Evolutionary conservation across 352 stramenopile genomes (phyloP), one percentile per base, ranked within the genome.

Genomic region (Phytopythium ostracodes): DNA sequence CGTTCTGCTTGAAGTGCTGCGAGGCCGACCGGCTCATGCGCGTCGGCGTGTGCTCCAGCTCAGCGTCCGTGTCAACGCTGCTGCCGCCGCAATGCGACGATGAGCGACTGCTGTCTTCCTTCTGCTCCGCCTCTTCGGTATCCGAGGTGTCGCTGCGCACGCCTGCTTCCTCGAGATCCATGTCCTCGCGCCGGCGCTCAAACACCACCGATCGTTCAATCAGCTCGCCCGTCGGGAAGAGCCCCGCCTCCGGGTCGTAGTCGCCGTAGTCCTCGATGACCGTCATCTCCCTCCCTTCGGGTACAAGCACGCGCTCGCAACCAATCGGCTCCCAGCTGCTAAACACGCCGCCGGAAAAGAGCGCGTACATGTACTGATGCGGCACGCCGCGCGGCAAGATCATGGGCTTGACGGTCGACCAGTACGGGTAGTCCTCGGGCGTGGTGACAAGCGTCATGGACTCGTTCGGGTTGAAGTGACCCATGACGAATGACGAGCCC

Each of bases 401-500:
- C 59, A 99, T 84, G 47, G 97, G 97, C 68, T 96, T 92, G 31
- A 80, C 71, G 1, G 96, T 99, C 25, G 79, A 94, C 97, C 97
- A 99, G 52, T 98, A 83, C 11, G 97, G 97, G 75, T 99, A 99
- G 6, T 88, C 79, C n/a, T 98, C 92, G 0, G 97, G 97, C 29
- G 91, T 98, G 2, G 97, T 99, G 25, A 98, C 90, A 61, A 99
- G 88, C 64, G 97, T 94, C 62, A 99, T 92, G 44, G 81, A 90
- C 57, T 94, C 83, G 65, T 78, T 94, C 63, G 84, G 84, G 61
- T 94, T 94, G 71, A 92, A 94, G 72, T 94, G 83, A 18, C 86
- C 86, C 86, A 94, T 94, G 17, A 88, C 76, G 64, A 93, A 89
- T 24, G 84, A 92, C 62, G 86, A 89, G 31, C 86, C 86, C 2